A percentile compares a stretch with the other conserved stretches of the same genome.
Evolutionary conservation across 768 basidiomycete genomes (phyloP).

Genomic region (Artomyces pyxidatus): DNA sequence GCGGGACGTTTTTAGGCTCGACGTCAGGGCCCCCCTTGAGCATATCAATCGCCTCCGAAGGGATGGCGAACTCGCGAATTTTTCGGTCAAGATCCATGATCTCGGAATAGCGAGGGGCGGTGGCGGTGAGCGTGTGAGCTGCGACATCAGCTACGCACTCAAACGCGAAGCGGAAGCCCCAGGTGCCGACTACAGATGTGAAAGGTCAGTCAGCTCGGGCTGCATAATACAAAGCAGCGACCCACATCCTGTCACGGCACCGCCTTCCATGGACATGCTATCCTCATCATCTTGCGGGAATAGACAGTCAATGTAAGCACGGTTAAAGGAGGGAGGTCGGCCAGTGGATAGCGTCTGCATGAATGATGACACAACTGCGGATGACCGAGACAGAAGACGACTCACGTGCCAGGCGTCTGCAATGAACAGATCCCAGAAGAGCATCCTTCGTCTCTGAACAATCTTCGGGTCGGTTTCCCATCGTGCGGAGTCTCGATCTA

Average conservation of each 20-base stretch:
- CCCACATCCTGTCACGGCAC: constrained; percentile 17
- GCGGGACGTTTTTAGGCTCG: constrained; percentile 16
- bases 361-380: constrained; percentile 1
- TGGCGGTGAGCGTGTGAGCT: constrained; percentile 50
- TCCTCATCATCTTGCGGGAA: constrained; percentile 38
- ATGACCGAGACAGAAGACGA: constrained; percentile 1
- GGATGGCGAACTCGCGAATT: constrained; percentile 56
- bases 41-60: constrained; percentile 34
- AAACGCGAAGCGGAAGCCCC: constrained; percentile 56
- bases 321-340: constrained; percentile 59
- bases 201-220: background rate
- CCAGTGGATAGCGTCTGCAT: constrained; percentile 59
- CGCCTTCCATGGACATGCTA: constrained; percentile 18
- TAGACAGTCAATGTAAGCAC: constrained; percentile 59
- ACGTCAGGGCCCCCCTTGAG: constrained; percentile 22
- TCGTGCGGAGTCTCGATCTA: constrained; percentile 58
- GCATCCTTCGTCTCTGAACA: constrained; percentile 54
- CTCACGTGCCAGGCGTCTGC: constrained; percentile 63
- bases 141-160: constrained; percentile 62
- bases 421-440: constrained; percentile 76
- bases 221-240: background rate
- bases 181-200: constrained; percentile 40
- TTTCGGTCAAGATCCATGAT: constrained; percentile 43
- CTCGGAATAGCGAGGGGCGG: constrained; percentile 48
- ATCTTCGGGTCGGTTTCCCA: constrained; percentile 41